phyloP scores from a whole-genome alignment of 2,329 filamentous ascomycete species.

The Pseudogymnoascus verrucosus region DNA sequence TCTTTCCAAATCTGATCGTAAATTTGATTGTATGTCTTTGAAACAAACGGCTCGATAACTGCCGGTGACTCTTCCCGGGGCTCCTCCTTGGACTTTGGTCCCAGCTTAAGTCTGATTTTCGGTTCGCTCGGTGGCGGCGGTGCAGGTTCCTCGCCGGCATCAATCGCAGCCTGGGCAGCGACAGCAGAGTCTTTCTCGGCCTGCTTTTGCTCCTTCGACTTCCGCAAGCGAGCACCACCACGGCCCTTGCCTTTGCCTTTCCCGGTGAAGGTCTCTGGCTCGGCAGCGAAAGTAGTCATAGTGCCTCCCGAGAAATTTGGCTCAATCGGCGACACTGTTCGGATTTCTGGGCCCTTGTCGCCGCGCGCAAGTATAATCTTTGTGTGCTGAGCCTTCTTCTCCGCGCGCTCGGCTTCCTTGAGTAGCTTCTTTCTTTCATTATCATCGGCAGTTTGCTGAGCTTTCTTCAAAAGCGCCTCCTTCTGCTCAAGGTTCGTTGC shows the following conservation, averaged over 20 bases:
- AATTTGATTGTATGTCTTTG: conserved; percentile 91
- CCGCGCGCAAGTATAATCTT: conserved; percentile 81
- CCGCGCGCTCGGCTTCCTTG: conserved; percentile 78
- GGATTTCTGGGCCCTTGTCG: conserved; percentile 65
- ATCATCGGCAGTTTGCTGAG: conserved; percentile 71
- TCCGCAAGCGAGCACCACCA: conserved; percentile 63
- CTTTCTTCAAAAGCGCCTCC: conserved; percentile 70
- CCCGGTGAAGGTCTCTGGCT: conserved; percentile 41
- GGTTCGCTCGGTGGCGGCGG: conserved; percentile 33
- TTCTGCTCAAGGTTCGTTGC: conserved; percentile 88
- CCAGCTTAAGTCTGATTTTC: conserved; percentile 56
- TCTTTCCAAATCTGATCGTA: conserved; percentile 98
- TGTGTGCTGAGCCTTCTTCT: conserved; percentile 87
- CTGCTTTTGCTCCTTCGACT: conserved; percentile 81
- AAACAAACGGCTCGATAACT: conserved; percentile 51
- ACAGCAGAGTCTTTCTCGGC: conserved; percentile 77
- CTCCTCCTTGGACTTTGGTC: conserved; percentile 31
- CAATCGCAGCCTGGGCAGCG: conserved; percentile 75
- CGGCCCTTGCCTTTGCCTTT: conserved; percentile 45
- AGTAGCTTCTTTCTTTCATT: conserved; percentile 72
- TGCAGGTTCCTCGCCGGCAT: conserved; percentile 67
- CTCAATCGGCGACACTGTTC: conserved; percentile 61
- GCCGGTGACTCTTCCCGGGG: conserved; percentile 29
- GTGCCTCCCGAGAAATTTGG: conserved; percentile 77
- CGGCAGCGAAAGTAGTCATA: conserved; percentile 68